These are phyloP conservation scores for Flaveria trinervia DNA, from an alignment of 129 eudicot genomes.

Conservation along the genomic window DNA sequence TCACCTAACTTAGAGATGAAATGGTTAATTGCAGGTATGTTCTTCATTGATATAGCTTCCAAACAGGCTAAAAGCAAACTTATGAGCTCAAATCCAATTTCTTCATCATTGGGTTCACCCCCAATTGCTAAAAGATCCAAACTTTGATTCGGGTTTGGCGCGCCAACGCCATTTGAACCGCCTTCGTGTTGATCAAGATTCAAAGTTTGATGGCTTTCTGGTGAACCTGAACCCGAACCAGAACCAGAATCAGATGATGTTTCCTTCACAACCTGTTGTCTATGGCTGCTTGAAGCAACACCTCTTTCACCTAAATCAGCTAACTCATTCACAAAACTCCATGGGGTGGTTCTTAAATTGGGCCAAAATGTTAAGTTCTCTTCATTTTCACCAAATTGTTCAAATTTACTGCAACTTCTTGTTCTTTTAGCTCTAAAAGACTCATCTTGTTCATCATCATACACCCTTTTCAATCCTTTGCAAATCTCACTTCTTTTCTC, in stretches of 20 bases:
- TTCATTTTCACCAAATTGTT: conserved; percentile 38
- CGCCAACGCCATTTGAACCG: conserved; percentile 56
- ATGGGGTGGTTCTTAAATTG: conserved; percentile 58
- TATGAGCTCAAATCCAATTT: conserved; percentile 70
- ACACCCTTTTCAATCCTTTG: conserved; percentile 64
- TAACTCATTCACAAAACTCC: conserved; percentile 58
- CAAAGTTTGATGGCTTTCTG: conserved; percentile 63
- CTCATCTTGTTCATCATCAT: conserved; percentile 58
- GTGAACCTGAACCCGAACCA: conserved; percentile 59
- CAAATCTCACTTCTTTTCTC: conserved; percentile 56
- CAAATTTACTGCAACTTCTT: conserved; percentile 46
- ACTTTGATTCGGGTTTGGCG: conserved; percentile 46
- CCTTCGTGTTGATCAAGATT: conserved; percentile 47
- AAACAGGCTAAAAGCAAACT: conserved; percentile 71
- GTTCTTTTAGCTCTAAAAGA: conserved; percentile 66
- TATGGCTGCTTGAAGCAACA: conserved; percentile 44
- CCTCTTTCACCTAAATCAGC: conserved; percentile 57
- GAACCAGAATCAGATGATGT: conserved; percentile 61
- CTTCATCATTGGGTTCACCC: conserved; percentile 44
- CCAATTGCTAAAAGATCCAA: conserved; percentile 39
- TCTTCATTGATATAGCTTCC: conserved; percentile 67
- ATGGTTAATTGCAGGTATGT: conserved; percentile 54
- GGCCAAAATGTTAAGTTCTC: conserved; percentile 59
- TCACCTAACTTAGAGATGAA: conserved; percentile 69
- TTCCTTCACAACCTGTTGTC: conserved; percentile 43